Conservation (phyloP, 2,329 filamentous ascomycete genomes). For the Trichoderma sp. region DNA sequence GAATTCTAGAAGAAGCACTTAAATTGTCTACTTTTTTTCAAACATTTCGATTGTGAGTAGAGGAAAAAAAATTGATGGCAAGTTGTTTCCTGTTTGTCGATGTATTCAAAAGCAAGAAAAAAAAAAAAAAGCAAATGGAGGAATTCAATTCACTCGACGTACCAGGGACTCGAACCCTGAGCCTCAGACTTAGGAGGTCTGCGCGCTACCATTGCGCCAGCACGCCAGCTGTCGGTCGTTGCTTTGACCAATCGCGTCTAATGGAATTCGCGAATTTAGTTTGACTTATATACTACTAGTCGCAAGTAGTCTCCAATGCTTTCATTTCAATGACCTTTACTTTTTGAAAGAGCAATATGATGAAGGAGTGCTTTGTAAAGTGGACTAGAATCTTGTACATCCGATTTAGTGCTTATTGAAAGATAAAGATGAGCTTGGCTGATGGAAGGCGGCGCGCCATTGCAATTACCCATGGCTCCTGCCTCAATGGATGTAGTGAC, state of each 20-base stretch:
- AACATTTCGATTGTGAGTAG: no score
- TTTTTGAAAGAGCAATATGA: no score
- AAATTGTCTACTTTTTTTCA: no score
- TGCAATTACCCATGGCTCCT: background rate
- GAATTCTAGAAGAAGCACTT: no score
- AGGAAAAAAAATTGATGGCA: background rate
- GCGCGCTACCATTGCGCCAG: conserved; percentile 47
- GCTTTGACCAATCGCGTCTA: conserved; percentile 16
- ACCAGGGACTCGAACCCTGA: conserved; percentile 49
- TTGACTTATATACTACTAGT: conserved; percentile 1
- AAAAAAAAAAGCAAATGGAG: conserved; percentile 8
- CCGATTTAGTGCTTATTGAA: background rate
- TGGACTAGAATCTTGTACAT: background rate
- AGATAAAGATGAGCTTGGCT: background rate
- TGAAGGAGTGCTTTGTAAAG: background rate
- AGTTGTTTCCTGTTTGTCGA: background rate
- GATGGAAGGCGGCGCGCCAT: background rate
- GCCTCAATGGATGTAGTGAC: background rate
- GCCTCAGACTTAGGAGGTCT: conserved; percentile 48
- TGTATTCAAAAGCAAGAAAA: background rate
- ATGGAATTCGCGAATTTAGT: conserved; percentile 18
- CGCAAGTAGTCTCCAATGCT: background rate
- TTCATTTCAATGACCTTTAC: background rate
- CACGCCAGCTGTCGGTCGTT: conserved; percentile 33
- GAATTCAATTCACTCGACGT: conserved; percentile 33